Conservation (phyloP, 352 stramenopile species). For the Globisporangium nunn region DNA sequence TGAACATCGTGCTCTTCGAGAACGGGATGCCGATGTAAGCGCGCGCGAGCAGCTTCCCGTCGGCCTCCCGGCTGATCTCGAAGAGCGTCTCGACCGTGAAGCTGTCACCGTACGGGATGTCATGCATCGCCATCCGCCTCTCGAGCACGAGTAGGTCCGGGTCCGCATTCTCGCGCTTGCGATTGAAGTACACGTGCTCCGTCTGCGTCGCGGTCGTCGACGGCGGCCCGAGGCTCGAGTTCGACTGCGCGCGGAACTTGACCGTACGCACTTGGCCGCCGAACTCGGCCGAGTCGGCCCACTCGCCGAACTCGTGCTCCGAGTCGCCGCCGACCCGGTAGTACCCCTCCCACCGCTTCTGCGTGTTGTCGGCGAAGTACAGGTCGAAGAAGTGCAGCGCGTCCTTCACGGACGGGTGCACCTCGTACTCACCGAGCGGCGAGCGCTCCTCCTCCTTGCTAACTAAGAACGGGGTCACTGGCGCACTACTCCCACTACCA, state of each 20-base stretch:
- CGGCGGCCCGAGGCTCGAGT: constrained; percentile 55
- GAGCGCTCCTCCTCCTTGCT: constrained; percentile 65
- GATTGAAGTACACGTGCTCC: constrained; percentile 43
- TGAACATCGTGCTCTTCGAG: constrained; percentile 82
- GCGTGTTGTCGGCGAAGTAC: constrained; percentile 52
- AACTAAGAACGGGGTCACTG: constrained; percentile 53
- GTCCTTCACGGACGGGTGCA: constrained; percentile 43
- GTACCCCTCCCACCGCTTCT: constrained; percentile 45
- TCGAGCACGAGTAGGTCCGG: constrained; percentile 46
- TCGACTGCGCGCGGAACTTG: constrained; percentile 72
- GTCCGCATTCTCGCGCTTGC: constrained; percentile 28
- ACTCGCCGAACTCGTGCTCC: constrained; percentile 50
- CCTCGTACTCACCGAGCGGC: constrained; percentile 56
- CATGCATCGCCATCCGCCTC: constrained; percentile 56
- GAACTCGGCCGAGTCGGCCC: constrained; percentile 49
- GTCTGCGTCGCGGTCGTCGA: constrained; percentile 47
- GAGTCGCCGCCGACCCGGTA: constrained; percentile 56
- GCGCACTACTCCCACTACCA: constrained; percentile 9
- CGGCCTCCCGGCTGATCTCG: constrained; percentile 31
- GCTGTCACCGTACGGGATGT: constrained; percentile 78
- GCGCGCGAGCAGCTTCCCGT: constrained; percentile 28
- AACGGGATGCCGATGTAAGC: constrained; percentile 74
- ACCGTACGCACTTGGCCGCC: constrained; percentile 58
- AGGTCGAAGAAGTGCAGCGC: constrained; percentile 64
- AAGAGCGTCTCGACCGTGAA: constrained; percentile 72